Evolutionary conservation across 306 rosid species (phyloP).

Genomic region (Dalbergia oliveri): DNA sequence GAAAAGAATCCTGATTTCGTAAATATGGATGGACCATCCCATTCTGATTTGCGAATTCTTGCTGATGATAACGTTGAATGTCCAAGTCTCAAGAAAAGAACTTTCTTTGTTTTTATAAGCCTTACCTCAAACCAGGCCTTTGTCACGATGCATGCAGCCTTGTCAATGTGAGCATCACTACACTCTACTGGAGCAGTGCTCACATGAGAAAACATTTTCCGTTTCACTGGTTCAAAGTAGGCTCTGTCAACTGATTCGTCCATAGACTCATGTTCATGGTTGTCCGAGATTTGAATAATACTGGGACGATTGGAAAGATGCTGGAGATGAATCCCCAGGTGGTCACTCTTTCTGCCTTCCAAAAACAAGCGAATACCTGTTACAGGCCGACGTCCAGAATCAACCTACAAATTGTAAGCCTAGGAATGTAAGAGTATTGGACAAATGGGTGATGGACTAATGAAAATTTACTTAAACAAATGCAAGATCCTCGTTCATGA

Average conservation of each 20-base stretch:
- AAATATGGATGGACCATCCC: slow-evolving; percentile 61
- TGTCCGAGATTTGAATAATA: slow-evolving; percentile 52
- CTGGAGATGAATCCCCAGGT: slow-evolving; percentile 72
- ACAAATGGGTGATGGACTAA: too few species aligned
- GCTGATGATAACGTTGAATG: slow-evolving; percentile 70
- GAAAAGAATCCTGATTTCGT: slow-evolving; percentile 71
- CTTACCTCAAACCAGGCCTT: slow-evolving; percentile 90
- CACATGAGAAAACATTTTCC: slow-evolving; percentile 69
- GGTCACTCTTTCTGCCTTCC: slow-evolving; percentile 74
- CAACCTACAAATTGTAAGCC: slow-evolving; percentile 58
- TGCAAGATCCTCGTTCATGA: too few species aligned
- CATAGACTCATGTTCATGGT: slow-evolving; percentile 44
- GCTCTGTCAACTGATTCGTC: slow-evolving; percentile 53
- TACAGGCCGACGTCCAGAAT: slow-evolving; percentile 64
- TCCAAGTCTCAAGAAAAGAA: slow-evolving; percentile 85
- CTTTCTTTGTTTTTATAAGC: slow-evolving; percentile 69
- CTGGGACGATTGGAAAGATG: slow-evolving; percentile 70
- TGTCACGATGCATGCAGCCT: slow-evolving; percentile 64
- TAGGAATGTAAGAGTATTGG: neutral
- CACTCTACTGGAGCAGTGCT: slow-evolving; percentile 69
- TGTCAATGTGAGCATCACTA: slow-evolving; percentile 49
- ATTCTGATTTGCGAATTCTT: slow-evolving; percentile 71
- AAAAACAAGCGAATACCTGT: slow-evolving; percentile 70
- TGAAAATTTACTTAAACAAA: too few species aligned
- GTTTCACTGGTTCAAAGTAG: slow-evolving; percentile 68